These are phyloP conservation scores for Eutypa lata DNA, from an alignment of 2,329 filamentous ascomycete genomes.

Conservation along the genomic window DNA sequence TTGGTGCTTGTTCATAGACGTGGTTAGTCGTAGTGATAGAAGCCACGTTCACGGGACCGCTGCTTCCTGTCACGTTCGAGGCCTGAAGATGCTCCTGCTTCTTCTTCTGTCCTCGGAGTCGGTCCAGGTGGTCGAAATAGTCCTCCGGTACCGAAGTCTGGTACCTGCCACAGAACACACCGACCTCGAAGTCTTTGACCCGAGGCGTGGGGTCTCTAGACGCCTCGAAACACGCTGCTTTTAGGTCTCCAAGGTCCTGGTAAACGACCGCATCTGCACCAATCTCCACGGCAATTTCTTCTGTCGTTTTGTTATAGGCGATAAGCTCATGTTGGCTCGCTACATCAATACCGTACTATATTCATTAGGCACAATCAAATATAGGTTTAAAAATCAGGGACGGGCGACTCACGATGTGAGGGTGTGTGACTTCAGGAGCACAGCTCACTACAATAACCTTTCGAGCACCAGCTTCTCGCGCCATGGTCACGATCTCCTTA, in stretches of 20 bases:
- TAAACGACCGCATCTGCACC: slow-evolving; percentile 75
- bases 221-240: slow-evolving; percentile 71
- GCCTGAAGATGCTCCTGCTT: slow-evolving; percentile 51
- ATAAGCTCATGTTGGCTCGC: too few species aligned
- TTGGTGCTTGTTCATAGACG: too few species aligned
- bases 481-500: not conserved
- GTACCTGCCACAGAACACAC: slow-evolving; percentile 88
- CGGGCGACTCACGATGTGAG: not conserved
- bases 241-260: slow-evolving; percentile 75
- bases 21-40: too few species aligned
- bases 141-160: slow-evolving; percentile 73
- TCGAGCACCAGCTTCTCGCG: not conserved
- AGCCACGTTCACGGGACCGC: too few species aligned
- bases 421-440: not conserved
- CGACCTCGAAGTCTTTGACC: slow-evolving; percentile 68
- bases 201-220: slow-evolving; percentile 54
- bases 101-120: slow-evolving; percentile 65
- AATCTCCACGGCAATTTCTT: slow-evolving; percentile 46
- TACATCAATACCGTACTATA: too few species aligned
- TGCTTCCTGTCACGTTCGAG: too few species aligned
- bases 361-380: too few species aligned
- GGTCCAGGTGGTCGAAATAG: slow-evolving; percentile 80
- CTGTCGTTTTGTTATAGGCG: slow-evolving; percentile 11
- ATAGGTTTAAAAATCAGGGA: too few species aligned
- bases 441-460: not conserved